Evolutionary conservation across 805 yeast species (phyloP).

Genomic region (Cyberlindnera mrakii): DNA sequence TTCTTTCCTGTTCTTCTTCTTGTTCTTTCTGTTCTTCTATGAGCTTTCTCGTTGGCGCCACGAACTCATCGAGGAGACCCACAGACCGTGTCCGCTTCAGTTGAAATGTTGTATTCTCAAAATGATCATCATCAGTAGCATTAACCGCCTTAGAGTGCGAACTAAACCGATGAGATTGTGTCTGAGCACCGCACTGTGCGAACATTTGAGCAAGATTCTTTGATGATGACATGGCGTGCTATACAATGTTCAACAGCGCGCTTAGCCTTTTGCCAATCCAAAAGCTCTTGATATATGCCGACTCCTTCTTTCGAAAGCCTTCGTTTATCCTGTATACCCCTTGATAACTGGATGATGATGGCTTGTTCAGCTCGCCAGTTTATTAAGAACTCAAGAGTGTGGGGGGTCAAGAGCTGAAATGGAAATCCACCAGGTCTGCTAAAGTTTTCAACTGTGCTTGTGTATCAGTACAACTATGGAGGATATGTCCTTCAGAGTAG

Average conservation of each 20-base stretch:
- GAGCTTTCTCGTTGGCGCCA: conserved; percentile 39
- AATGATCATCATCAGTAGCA: conserved; percentile 66
- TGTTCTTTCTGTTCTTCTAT: conserved; percentile 27
- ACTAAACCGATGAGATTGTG: conserved; percentile 5
- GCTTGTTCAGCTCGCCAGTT: no score
- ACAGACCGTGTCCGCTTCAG: conserved; percentile 77
- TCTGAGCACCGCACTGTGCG: conserved; percentile 9
- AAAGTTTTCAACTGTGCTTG: no score
- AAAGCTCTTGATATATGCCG: no score
- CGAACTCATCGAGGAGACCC: conserved; percentile 71
- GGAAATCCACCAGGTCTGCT: no score
- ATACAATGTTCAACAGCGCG: neutral
- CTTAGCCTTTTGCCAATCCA: neutral
- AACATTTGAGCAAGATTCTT: conserved; percentile 19
- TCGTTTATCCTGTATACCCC: no score
- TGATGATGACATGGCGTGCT: conserved; percentile 11
- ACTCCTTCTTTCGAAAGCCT: no score
- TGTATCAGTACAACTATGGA: no score
- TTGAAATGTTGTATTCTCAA: conserved; percentile 63
- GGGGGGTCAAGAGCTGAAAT: no score
- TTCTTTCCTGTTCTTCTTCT: conserved; percentile 2
- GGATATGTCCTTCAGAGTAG: no score
- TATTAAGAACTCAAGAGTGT: no score
- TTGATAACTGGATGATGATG: no score
- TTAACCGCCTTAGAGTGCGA: conserved; percentile 41